Evolutionary conservation across 306 rosid genomes (phyloP), one percentile per base, ranked within the genome.

Genomic region (Canavalia gladiata): DNA sequence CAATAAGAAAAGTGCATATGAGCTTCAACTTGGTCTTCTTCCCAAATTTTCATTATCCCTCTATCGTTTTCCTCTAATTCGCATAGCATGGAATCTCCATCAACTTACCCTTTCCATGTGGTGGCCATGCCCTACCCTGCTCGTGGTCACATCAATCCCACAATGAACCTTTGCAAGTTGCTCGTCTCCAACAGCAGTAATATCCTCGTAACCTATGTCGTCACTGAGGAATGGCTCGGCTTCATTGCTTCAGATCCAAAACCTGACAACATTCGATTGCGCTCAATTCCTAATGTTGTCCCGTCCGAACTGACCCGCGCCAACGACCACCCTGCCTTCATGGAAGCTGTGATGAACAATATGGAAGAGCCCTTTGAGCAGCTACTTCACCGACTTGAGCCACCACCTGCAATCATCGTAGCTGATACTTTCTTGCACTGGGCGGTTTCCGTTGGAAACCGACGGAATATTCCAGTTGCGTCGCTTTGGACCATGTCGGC

Each of bases 191-290:
- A 62, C 2, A 72, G 58, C 56, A 29, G 9, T 13, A 8, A 9
- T 2, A 72, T 87, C 64, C 64, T 78, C 37, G 29, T 89, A 41
- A 83, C 87, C 80, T 66, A 87, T 8, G 58, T 89, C 13, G 59
- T 87, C 75, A 85, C 90, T 1, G 79, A 89, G 65, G 92, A 89
- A 75, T 87, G 92, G 91, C n/a, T 69, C 33, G 82, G 86, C 50
- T 68, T 85, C 50, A 56, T 83, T 58, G 79, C 62, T 37, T 56
- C 87, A 1, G 81, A 84, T 0, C 83, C 84, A 0, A 83, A 72
- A 30, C 87, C 81, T 12, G 62, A 68, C 47, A 83, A 39, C 80
- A 31, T 89, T 9, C 8, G 31, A 0, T 69, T 87, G 33, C 18
- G 7, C 12, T 51, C 85, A 0, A 64, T 87, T 5, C 87, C 88